Conservation (phyloP, 2,329 filamentous ascomycete genomes). For the Triangularia setosa region DNA sequence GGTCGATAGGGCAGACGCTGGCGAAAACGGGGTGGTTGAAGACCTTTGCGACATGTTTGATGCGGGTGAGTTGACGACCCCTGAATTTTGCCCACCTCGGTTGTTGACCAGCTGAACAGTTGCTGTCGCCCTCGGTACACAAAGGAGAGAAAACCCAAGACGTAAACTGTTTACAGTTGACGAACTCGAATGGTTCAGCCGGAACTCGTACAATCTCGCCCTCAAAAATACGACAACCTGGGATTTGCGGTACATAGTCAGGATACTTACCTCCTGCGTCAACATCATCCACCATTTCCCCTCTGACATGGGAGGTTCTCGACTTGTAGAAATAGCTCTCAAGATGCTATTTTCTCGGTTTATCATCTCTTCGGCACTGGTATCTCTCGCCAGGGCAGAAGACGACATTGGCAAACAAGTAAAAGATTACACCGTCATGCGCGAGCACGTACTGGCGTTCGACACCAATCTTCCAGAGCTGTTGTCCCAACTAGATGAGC, state of each 20-base stretch:
- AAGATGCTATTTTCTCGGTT: slow-evolving; percentile 70
- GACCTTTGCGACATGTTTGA: slow-evolving; percentile 22
- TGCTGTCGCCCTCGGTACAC: slow-evolving; percentile 37
- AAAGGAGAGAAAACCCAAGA: slow-evolving; percentile 34
- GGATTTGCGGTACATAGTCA: slow-evolving; percentile 49
- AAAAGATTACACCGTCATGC: slow-evolving; percentile 59
- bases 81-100: slow-evolving; percentile 19
- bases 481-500: slow-evolving; percentile 38
- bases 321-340: slow-evolving; percentile 47
- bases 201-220: slow-evolving; percentile 75
- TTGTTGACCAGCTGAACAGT: slow-evolving; percentile 35
- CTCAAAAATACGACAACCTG: slow-evolving; percentile 57
- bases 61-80: slow-evolving; percentile 2
- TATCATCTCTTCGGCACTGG: slow-evolving; percentile 50
- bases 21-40: slow-evolving; percentile 13
- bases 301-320: slow-evolving; percentile 37
- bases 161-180: slow-evolving; percentile 50
- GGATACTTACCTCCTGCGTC: slow-evolving; percentile 54
- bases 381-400: slow-evolving; percentile 50
- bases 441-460: slow-evolving; percentile 59
- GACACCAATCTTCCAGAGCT: slow-evolving; percentile 42
- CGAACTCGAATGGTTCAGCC: slow-evolving; percentile 81
- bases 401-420: slow-evolving; percentile 48
- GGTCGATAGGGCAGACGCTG: slow-evolving; percentile 31
- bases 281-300: slow-evolving; percentile 51